Percentiles rank a stretch among this genome's conserved stretches.
Conservation (phyloP, 192 early-diverging fungal genomes). For the Obelidium mucronatum region DNA sequence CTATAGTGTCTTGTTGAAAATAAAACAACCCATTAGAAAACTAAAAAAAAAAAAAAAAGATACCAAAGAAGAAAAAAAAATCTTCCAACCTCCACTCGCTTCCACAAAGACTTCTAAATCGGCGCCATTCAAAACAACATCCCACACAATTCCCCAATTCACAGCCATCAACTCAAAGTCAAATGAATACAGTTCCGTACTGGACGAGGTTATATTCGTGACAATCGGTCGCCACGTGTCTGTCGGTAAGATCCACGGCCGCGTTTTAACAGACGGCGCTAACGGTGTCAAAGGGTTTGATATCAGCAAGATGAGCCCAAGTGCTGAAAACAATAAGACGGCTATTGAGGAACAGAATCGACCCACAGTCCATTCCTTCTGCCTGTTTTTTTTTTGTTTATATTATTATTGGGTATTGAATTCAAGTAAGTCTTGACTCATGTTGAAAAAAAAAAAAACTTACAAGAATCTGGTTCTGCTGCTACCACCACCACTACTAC, state of each 20-base stretch:
- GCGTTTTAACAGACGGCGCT: not conserved
- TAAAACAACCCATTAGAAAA: too few relatives aligned
- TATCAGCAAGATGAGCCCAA: not conserved
- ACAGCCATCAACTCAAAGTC: constrained; percentile 23
- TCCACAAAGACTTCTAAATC: constrained; percentile 28
- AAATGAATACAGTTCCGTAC: constrained; percentile 4
- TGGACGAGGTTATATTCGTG: not conserved
- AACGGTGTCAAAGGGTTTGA: constrained; percentile 14
- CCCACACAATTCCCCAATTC: constrained; percentile 17
- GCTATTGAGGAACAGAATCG: not conserved
- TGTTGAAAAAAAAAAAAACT: too few relatives aligned
- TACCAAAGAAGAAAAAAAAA: not conserved
- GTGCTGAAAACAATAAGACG: not conserved
- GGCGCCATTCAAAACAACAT: not conserved
- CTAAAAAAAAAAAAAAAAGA: too few relatives aligned
- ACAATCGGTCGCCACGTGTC: constrained; percentile 12
- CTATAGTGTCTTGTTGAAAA: too few relatives aligned
- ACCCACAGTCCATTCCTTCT: not conserved
- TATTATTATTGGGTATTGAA: not conserved
- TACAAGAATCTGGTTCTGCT: not conserved
- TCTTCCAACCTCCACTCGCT: constrained; percentile 20
- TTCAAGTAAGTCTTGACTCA: too few relatives aligned
- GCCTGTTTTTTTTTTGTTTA: not conserved
- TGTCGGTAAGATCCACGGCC: constrained; percentile 14
- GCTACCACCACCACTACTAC: not conserved